A percentile compares a stretch with the other conserved stretches of the same genome.
phyloP scores from a whole-genome alignment of 768 basidiomycete genomes.

The Sarcomyxa edulis region DNA sequence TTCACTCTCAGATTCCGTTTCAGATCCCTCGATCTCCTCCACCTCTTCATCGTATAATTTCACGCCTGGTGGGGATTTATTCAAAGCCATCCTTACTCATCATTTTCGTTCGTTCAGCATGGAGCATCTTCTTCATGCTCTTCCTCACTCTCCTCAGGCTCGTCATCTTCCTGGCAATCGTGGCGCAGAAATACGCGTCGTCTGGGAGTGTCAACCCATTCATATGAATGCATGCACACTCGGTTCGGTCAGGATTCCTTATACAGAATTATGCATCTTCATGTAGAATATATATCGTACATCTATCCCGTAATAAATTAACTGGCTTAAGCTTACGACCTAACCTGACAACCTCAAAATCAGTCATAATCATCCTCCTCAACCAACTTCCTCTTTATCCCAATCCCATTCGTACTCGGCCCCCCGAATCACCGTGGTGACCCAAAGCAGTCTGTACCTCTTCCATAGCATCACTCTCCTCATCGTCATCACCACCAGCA shows the following conservation, averaged over 20 bases:
- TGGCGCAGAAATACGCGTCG: slow-evolving; percentile 10
- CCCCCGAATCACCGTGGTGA: too few relatives aligned
- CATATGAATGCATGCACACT: too few relatives aligned
- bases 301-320: too few relatives aligned
- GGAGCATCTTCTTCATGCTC: slow-evolving; percentile 22
- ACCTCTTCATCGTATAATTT: slow-evolving; percentile 75
- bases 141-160: slow-evolving; percentile 28
- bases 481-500: slow-evolving; percentile 68
- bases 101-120: slow-evolving; percentile 15
- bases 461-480: slow-evolving; percentile 82
- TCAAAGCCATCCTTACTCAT: too few relatives aligned
- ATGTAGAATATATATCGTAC: too few relatives aligned
- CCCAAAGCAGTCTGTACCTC: slow-evolving; percentile 59
- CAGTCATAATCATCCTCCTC: slow-evolving; percentile 90
- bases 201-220: too few relatives aligned
- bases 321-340: too few relatives aligned
- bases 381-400: slow-evolving; percentile 72
- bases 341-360: too few relatives aligned
- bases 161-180: slow-evolving; percentile 22
- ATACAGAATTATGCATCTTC: too few relatives aligned
- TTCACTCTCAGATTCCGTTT: slow-evolving; percentile 57
- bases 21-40: slow-evolving; percentile 76
- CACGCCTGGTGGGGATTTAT: slow-evolving; percentile 72
- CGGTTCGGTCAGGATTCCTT: too few relatives aligned
- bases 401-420: slow-evolving; percentile 52